Evolutionary conservation across 139 green algal species (phyloP).

Genomic region (Picochlorum sp.): DNA sequence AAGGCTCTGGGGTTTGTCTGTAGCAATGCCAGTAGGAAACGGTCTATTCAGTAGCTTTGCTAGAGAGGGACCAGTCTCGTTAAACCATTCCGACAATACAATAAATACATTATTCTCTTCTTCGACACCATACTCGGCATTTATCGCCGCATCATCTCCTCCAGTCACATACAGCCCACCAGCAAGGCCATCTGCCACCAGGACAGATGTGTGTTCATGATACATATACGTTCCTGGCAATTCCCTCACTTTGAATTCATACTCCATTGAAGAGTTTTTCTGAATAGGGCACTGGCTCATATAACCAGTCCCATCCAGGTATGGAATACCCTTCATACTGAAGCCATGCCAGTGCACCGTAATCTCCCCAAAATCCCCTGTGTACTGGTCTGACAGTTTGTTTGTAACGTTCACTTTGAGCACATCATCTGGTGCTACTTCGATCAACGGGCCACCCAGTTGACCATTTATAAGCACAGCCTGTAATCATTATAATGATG

Average conservation of each 20-base stretch:
- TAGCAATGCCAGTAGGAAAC: not conserved
- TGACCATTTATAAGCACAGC: not conserved
- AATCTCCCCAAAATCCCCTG: slow-evolving; percentile 4
- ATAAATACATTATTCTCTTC: not conserved
- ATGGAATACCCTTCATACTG: slow-evolving; percentile 1
- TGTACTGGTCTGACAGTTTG: not conserved
- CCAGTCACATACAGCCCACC: not conserved
- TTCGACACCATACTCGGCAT: not conserved
- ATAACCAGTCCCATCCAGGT: slow-evolving; percentile 12
- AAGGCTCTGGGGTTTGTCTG: not conserved
- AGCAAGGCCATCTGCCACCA: not conserved
- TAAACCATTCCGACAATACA: not conserved
- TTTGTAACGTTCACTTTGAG: not conserved
- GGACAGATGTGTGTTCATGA: not conserved
- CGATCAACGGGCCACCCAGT: not conserved
- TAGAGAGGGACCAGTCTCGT: not conserved
- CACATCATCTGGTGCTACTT: not conserved
- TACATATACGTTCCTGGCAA: not conserved
- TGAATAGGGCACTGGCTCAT: slow-evolving; percentile 26
- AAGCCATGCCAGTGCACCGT: slow-evolving; percentile 19
- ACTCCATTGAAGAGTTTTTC: not conserved
- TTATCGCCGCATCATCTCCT: too few relatives aligned
- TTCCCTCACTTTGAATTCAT: not conserved
- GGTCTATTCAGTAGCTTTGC: not conserved
- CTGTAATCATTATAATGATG: too few relatives aligned